Evolutionary conservation across 2,329 filamentous ascomycete species (phyloP).

Genomic region (Botrytis porri): DNA sequence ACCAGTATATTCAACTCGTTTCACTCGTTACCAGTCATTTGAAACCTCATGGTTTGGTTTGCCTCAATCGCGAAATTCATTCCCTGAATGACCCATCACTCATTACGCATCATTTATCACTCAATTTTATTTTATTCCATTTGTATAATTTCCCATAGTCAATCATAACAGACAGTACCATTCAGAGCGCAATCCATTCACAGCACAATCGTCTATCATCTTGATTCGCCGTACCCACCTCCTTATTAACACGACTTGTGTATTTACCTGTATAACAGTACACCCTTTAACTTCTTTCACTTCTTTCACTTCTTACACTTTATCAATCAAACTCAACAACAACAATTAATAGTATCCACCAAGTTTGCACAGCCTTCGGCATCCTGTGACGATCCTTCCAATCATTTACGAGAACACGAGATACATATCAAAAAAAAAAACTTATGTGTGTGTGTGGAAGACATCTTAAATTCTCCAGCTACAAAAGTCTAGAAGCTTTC

Average conservation of each 20-base stretch:
- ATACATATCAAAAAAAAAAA: conserved; percentile 12
- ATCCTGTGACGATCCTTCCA: conserved; percentile 17
- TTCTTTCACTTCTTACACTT: conserved; percentile 4
- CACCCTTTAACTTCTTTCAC: background rate
- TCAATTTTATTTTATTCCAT: background rate
- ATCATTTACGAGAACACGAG: conserved; percentile 20
- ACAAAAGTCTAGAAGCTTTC: conserved; percentile 6
- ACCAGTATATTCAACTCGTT: background rate
- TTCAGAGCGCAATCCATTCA: background rate
- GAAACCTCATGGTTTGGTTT: background rate
- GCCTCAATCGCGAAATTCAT: background rate
- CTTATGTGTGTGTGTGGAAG: background rate
- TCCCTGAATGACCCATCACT: background rate
- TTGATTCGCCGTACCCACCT: background rate
- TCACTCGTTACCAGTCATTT: background rate
- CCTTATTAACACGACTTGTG: background rate
- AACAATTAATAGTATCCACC: background rate
- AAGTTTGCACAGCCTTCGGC: conserved; percentile 12
- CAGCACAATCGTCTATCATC: background rate
- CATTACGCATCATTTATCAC: background rate
- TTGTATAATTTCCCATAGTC: background rate
- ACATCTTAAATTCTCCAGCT: conserved; percentile 4
- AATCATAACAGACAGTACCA: background rate
- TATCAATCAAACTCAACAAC: background rate
- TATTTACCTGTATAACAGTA: background rate